phyloP scores from a whole-genome alignment of 169 alveolate genomes.

The Eimeria acervulina region DNA sequence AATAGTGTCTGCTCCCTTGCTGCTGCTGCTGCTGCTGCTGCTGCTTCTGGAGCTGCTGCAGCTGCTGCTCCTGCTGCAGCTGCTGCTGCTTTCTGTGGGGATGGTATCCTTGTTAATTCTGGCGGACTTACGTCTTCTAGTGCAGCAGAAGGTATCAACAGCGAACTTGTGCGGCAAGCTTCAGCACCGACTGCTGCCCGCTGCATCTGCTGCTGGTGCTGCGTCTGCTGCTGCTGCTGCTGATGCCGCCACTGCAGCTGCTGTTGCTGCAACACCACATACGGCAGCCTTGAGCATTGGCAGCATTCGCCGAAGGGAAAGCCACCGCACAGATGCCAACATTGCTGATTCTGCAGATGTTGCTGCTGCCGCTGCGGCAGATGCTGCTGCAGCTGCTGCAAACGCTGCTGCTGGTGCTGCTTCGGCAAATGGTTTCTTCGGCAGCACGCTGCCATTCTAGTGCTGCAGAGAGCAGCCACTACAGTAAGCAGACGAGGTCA shows the following conservation, averaged over 20 bases:
- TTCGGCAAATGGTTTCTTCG: not conserved
- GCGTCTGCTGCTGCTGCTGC: not conserved
- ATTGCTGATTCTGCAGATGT: not conserved
- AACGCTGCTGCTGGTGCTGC: not conserved
- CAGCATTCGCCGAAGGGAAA: not conserved
- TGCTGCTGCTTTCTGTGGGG: not conserved
- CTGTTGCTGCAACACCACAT: not conserved
- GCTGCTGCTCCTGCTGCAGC: constrained; percentile 27
- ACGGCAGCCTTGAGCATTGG: not conserved
- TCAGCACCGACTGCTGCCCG: not conserved
- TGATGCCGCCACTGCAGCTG: constrained; percentile 23
- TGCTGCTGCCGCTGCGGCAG: constrained; percentile 13
- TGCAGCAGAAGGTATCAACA: not conserved
- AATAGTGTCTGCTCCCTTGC: not conserved
- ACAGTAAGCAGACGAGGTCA: not conserved
- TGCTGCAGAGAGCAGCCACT: not conserved
- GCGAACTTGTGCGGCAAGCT: not conserved
- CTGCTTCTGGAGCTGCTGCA: not conserved
- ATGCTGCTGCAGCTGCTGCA: constrained; percentile 32
- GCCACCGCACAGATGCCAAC: not conserved
- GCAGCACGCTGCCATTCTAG: constrained; percentile 20
- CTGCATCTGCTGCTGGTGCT: constrained; percentile 34
- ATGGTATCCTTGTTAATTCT: not conserved
- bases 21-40: constrained; percentile 3
- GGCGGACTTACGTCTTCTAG: not conserved